These are phyloP conservation scores for Physcomitrium patens DNA, from an alignment of 225 moss, liverwort and hornwort genomes.

Conservation along the genomic window DNA sequence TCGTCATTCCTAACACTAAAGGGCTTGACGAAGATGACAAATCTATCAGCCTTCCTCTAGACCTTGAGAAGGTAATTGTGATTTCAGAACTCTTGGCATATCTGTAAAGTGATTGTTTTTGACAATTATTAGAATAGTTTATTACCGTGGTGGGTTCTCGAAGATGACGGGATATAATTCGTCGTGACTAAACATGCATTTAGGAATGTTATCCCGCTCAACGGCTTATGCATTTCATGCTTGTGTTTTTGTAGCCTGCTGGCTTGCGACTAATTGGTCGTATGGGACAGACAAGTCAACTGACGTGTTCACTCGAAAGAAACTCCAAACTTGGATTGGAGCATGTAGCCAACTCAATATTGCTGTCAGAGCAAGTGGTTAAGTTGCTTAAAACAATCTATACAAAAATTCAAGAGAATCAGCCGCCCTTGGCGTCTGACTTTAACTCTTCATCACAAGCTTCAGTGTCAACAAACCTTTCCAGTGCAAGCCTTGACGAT, in stretches of 20 bases:
- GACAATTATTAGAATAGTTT: not conserved
- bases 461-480: constrained; percentile 43
- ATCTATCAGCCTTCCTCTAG: constrained; percentile 22
- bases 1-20: constrained; percentile 14
- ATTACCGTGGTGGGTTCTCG: not conserved
- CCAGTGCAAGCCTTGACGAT: constrained; percentile 52
- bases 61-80: constrained; percentile 39
- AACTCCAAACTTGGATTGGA: constrained; percentile 33
- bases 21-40: constrained; percentile 27
- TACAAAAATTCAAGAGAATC: constrained; percentile 47
- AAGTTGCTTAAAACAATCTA: constrained; percentile 53
- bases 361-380: constrained; percentile 55
- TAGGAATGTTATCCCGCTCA: constrained; percentile 14
- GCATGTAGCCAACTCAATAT: constrained; percentile 33
- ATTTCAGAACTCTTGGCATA: constrained; percentile 24
- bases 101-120: not conserved
- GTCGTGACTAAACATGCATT: not conserved
- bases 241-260: not conserved
- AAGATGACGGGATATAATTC: constrained; percentile 19
- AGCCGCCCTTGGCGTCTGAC: constrained; percentile 36
- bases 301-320: constrained; percentile 18
- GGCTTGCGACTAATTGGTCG: constrained; percentile 11
- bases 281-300: constrained; percentile 35
- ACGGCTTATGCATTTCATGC: constrained; percentile 2
- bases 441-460: constrained; percentile 51